Percentiles rank a stretch among this genome's conserved stretches.
phyloP scores from a whole-genome alignment of 768 basidiomycete genomes.

The Russula ochroleuca region DNA sequence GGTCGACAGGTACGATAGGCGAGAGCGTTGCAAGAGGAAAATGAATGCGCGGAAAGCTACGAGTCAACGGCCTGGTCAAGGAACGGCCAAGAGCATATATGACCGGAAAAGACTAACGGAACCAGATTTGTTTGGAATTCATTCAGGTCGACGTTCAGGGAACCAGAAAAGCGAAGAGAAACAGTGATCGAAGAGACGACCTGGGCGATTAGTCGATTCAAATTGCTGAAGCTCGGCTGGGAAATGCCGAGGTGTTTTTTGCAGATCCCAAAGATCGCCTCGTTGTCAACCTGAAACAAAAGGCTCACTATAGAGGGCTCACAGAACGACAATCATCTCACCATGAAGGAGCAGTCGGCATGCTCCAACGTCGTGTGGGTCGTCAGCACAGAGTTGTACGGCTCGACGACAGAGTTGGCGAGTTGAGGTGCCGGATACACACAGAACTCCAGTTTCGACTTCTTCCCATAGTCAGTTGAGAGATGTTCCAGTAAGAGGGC shows the following conservation, averaged over 20 bases:
- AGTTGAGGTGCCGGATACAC: conserved; percentile 94
- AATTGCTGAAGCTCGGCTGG: conserved; percentile 56
- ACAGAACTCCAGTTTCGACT: conserved; percentile 69
- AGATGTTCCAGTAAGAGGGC: conserved; percentile 95
- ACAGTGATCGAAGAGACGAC: conserved; percentile 47
- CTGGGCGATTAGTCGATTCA: conserved; percentile 64
- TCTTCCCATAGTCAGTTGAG: conserved; percentile 80
- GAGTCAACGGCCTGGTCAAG: not conserved
- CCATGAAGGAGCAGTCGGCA: conserved; percentile 54
- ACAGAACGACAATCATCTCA: conserved; percentile 73
- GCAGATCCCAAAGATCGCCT: conserved; percentile 66
- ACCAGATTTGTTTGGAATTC: conserved; percentile 44
- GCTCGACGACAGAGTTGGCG: conserved; percentile 95
- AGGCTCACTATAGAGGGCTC: conserved; percentile 42
- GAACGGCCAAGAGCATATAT: conserved; percentile 16
- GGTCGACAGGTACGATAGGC: conserved; percentile 56
- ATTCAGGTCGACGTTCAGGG: conserved; percentile 55
- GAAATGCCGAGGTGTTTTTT: conserved; percentile 51
- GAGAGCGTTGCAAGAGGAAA: conserved; percentile 66
- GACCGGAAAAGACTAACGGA: conserved; percentile 37
- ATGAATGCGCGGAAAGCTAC: conserved; percentile 58
- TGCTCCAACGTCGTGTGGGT: conserved; percentile 99
- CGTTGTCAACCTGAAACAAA: conserved; percentile 46
- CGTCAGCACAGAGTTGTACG: conserved; percentile 96
- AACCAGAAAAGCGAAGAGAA: conserved; percentile 58